A percentile compares a stretch with the other conserved stretches of the same genome.
phyloP scores from a whole-genome alignment of 202 grass and related monocot species.

The Setaria viridis region DNA sequence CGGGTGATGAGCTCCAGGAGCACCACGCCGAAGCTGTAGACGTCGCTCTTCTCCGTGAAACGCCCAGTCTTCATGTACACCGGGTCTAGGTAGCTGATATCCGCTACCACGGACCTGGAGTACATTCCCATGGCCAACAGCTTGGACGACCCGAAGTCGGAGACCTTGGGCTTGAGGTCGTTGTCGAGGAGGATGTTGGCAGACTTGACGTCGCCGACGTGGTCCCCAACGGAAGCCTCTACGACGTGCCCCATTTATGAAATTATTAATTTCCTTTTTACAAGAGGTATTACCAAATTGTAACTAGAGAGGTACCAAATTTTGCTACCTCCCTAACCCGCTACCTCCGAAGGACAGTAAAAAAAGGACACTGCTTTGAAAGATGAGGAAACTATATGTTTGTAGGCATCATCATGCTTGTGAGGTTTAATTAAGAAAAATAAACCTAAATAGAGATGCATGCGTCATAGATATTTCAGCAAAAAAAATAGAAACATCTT shows the following conservation, averaged over 20 bases:
- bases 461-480: no score
- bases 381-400: no score
- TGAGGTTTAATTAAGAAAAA: no score
- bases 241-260: no score
- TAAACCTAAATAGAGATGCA: no score
- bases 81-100: background rate
- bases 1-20: background rate
- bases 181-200: slow-evolving; percentile 19
- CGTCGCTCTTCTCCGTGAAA: background rate
- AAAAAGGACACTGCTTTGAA: no score
- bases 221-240: background rate
- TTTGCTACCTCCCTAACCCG: no score
- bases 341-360: no score
- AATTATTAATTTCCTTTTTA: background rate
- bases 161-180: background rate
- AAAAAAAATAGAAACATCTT: no score
- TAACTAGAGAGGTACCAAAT: no score
- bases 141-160: slow-evolving; percentile 5
- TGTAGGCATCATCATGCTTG: no score
- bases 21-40: background rate
- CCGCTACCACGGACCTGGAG: background rate
- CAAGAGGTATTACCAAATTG: background rate
- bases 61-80: background rate
- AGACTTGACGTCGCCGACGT: slow-evolving; percentile 8
- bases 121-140: background rate